A percentile compares a stretch with the other conserved stretches of the same genome.
Conservation (phyloP, 257 asterid genomes). For the Solanum medicagineum region DNA sequence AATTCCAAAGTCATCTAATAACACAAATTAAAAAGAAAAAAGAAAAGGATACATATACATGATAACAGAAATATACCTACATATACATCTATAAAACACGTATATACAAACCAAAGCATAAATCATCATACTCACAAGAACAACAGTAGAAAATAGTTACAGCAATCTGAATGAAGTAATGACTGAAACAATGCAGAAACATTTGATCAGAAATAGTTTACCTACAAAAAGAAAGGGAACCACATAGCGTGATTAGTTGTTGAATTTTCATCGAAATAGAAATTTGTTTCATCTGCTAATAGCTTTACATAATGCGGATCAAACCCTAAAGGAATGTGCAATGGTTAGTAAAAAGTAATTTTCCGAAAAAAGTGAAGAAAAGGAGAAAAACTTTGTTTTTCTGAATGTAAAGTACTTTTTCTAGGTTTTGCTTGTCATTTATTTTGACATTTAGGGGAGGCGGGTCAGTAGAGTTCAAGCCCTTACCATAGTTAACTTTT, state of each 20-base stretch:
- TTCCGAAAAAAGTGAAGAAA: neutral
- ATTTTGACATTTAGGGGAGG: neutral
- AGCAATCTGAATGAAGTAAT: neutral
- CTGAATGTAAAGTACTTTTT: neutral
- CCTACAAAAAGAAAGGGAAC: neutral
- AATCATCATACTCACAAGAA: neutral
- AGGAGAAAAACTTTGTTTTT: neutral
- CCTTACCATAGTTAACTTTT: conserved; percentile 17
- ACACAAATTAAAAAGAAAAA: neutral
- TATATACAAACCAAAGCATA: neutral
- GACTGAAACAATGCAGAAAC: neutral
- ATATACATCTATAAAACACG: neutral
- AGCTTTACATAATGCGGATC: neutral
- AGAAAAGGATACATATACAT: neutral
- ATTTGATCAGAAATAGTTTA: neutral
- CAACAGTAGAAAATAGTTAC: neutral
- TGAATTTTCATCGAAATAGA: neutral
- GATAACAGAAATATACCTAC: neutral
- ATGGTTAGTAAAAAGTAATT: neutral
- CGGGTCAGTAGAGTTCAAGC: neutral
- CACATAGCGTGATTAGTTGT: neutral
- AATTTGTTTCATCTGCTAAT: neutral
- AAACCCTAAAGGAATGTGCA: neutral
- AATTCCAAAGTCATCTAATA: neutral
- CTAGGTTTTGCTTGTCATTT: conserved; percentile 11